phyloP scores from a whole-genome alignment of 176 grass and related monocot genomes.

The Rhynchospora breviuscula region DNA sequence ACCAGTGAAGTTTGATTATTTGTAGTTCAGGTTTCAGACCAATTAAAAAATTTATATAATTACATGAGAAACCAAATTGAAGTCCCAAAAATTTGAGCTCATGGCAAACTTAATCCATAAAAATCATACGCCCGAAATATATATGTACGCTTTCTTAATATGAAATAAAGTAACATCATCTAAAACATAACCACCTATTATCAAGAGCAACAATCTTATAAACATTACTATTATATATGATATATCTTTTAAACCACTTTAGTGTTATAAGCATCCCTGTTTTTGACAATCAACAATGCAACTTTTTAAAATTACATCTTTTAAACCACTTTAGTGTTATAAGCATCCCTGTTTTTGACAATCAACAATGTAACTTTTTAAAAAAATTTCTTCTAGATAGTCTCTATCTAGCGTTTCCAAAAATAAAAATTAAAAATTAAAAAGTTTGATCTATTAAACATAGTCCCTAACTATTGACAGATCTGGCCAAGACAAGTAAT shows the following conservation, averaged over 20 bases:
- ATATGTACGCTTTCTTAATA: no score
- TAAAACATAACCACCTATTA: neutral
- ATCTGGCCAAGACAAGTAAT: neutral
- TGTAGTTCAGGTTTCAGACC: neutral
- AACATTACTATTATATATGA: neutral
- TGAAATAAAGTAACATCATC: neutral
- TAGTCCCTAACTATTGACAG: slow-evolving; percentile 4
- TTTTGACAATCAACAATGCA: neutral
- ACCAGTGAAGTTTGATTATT: neutral
- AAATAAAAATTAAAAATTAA: no score
- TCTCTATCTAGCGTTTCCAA: no score
- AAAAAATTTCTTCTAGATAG: neutral
- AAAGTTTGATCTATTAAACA: neutral
- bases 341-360: neutral
- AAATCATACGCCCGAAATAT: no score
- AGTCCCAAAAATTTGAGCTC: no score
- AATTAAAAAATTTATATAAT: neutral
- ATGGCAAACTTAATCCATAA: no score
- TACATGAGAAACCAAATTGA: no score
- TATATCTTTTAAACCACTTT: neutral
- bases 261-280: neutral
- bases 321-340: neutral
- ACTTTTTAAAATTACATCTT: neutral
- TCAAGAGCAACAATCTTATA: neutral
- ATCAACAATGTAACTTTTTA: neutral